phyloP scores from a whole-genome alignment of 495 filamentous ascomycete genomes.

The Trichocladium antarcticum region DNA sequence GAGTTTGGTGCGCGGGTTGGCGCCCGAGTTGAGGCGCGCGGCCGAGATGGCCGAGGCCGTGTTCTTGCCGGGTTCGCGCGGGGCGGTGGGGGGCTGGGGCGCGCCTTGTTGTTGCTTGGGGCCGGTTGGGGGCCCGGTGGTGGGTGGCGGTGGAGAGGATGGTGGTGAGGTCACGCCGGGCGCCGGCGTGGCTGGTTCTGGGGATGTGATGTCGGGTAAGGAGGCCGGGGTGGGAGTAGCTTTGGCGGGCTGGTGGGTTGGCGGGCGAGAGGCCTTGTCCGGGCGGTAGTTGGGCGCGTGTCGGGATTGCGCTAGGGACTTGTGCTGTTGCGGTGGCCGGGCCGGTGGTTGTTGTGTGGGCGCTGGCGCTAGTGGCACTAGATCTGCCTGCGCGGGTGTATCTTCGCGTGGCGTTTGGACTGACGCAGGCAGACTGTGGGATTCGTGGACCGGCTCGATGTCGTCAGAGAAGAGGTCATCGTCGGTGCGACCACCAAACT shows the following conservation, averaged over 20 bases:
- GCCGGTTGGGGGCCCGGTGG: too few relatives aligned
- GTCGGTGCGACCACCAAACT: constrained; percentile 41
- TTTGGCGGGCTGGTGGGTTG: constrained; percentile 2
- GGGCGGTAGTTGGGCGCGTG: constrained; percentile 19
- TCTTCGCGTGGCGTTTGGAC: not conserved
- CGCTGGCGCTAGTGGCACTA: not conserved
- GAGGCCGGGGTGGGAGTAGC: not conserved
- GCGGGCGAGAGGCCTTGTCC: constrained; percentile 14
- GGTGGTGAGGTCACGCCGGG: not conserved
- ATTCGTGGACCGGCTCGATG: constrained; percentile 33
- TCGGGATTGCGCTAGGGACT: constrained; percentile 32
- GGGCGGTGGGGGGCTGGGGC: not conserved
- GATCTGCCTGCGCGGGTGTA: not conserved
- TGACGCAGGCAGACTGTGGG: not conserved
- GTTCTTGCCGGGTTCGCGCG: constrained; percentile 3
- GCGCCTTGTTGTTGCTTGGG: not conserved
- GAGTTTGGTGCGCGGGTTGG: constrained; percentile 41
- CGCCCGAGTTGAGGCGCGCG: constrained; percentile 34
- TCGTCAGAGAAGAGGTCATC: constrained; percentile 43
- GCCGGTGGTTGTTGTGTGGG: not conserved
- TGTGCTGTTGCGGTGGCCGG: constrained; percentile 4
- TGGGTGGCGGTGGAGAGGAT: not conserved
- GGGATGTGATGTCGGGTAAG: not conserved
- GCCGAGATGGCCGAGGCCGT: constrained; percentile 21
- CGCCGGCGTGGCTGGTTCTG: not conserved